Evolutionary conservation across 176 grass and related monocot genomes (phyloP).

Genomic region (Ensete glaucum): DNA sequence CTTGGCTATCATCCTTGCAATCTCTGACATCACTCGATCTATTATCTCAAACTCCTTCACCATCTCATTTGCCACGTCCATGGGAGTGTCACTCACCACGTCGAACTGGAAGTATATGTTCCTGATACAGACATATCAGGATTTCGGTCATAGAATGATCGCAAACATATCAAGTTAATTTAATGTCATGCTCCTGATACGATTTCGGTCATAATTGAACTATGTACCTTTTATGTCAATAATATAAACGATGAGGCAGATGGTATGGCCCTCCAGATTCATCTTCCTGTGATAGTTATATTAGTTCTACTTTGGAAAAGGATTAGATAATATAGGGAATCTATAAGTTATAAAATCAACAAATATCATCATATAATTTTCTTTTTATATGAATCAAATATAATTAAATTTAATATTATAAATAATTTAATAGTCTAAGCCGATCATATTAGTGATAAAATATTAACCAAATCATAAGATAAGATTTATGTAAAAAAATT

Average conservation of each 20-base stretch:
- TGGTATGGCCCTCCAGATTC: slow-evolving; percentile 58
- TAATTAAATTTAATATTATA: too few relatives aligned
- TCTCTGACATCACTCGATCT: slow-evolving; percentile 45
- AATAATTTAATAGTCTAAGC: too few relatives aligned
- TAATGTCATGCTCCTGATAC: too few relatives aligned
- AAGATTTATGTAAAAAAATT: too few relatives aligned
- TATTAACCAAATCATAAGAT: too few relatives aligned
- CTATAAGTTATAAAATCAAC: too few relatives aligned
- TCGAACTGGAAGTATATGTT: slow-evolving; percentile 98
- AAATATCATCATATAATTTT: too few relatives aligned
- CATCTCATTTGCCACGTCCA: slow-evolving; percentile 80
- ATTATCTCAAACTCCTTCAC: slow-evolving; percentile 87
- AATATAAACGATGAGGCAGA: slow-evolving; percentile 92
- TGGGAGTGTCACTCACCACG: slow-evolving; percentile 47
- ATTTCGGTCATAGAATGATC: too few relatives aligned
- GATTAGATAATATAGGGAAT: too few relatives aligned
- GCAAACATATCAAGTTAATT: background rate
- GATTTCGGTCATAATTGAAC: background rate
- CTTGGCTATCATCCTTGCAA: slow-evolving; percentile 72
- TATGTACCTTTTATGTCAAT: slow-evolving; percentile 34
- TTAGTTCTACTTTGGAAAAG: slow-evolving; percentile 17
- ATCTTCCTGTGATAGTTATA: slow-evolving; percentile 82
- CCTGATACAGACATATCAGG: too few relatives aligned
- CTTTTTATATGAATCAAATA: too few relatives aligned
- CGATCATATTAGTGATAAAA: too few relatives aligned